Conservation (phyloP, 306 rosid genomes). For the Lathyrus tuberosus region DNA sequence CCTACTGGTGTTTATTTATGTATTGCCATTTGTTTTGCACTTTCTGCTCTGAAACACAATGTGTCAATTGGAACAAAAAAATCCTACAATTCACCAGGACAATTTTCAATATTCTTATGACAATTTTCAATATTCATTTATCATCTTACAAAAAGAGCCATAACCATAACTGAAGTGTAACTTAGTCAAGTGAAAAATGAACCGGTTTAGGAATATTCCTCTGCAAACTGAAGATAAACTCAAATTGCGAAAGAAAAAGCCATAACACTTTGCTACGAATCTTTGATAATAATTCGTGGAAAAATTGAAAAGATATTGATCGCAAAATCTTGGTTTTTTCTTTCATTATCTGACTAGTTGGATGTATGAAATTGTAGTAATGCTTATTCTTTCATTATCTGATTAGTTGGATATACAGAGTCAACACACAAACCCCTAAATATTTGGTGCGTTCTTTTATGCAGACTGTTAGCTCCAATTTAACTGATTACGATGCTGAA, state of each 20-base stretch:
- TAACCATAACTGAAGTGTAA: too few species aligned
- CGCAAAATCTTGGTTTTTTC: not conserved
- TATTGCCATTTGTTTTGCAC: not conserved
- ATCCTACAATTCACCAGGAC: not conserved
- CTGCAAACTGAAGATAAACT: too few species aligned
- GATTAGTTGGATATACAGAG: not conserved
- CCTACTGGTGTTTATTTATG: not conserved
- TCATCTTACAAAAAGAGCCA: not conserved
- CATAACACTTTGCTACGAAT: too few species aligned
- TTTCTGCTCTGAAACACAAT: conserved; percentile 2
- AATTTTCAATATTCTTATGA: not conserved
- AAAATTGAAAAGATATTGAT: too few species aligned
- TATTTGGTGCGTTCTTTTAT: conserved; percentile 32
- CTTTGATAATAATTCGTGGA: too few species aligned
- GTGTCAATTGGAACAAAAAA: not conserved
- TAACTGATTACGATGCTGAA: conserved; percentile 87
- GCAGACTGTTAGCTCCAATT: conserved; percentile 71
- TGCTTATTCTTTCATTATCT: too few species aligned
- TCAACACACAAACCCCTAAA: not conserved
- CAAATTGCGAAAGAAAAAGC: too few species aligned
- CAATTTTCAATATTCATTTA: conserved; percentile 1
- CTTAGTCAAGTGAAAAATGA: too few species aligned
- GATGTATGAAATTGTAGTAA: not conserved
- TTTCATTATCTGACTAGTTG: not conserved
- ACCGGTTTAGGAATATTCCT: too few species aligned